phyloP scores from a whole-genome alignment of 78 protist species.

The Dictyostelium firmibasis region DNA sequence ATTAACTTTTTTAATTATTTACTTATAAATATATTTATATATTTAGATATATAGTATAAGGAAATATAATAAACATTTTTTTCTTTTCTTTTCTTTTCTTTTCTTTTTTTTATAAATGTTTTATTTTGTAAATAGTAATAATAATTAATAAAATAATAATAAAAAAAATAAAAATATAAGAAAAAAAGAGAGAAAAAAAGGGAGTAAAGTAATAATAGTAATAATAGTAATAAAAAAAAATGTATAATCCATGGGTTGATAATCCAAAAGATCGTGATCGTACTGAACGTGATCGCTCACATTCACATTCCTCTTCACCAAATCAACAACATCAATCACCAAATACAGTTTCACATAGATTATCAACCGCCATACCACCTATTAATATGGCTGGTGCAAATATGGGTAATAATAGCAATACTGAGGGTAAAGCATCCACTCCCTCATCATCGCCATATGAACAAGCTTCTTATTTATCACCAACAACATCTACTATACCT shows the following conservation, averaged over 20 bases:
- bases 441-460: not conserved
- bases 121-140: not conserved
- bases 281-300: not conserved
- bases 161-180: no score
- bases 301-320: not conserved
- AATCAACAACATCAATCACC: not conserved
- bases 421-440: no score
- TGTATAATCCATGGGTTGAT: slow-evolving; percentile 16
- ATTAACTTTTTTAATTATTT: not conserved
- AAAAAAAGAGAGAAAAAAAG: not conserved
- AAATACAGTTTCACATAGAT: not conserved
- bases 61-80: not conserved
- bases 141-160: no score
- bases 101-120: not conserved
- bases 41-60: not conserved
- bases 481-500: not conserved
- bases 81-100: no score
- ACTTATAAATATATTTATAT: no score
- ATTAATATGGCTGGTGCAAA: not conserved
- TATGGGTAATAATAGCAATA: not conserved
- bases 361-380: not conserved
- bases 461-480: not conserved
- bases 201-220: not conserved
- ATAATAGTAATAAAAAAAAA: not conserved
- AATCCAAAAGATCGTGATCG: slow-evolving; percentile 12